phyloP scores from a whole-genome alignment of 371 early-diverging fungal species.

The Circinella minor region DNA sequence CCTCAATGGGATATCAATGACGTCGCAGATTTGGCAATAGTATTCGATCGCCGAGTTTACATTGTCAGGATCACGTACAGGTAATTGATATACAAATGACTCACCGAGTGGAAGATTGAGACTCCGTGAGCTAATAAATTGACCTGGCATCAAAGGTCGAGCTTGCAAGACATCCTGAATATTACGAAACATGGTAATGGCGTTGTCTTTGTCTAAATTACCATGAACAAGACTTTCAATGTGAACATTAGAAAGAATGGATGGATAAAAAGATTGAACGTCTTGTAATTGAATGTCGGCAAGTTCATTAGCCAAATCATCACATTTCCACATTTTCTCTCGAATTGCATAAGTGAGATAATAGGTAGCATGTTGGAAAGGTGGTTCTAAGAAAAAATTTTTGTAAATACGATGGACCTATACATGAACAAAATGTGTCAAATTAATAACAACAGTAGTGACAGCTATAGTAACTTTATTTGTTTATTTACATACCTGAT shows the following conservation, averaged over 20 bases:
- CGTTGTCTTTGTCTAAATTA: conserved; percentile 68
- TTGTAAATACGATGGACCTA: conserved; percentile 62
- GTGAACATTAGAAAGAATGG: conserved; percentile 66
- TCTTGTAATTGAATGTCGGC: conserved; percentile 67
- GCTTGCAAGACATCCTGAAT: conserved; percentile 57
- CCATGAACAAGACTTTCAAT: conserved; percentile 88
- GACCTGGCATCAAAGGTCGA: conserved; percentile 64
- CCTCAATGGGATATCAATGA: conserved; percentile 55
- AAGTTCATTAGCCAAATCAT: conserved; percentile 67
- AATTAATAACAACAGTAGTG: no score
- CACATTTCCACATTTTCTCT: conserved; percentile 77
- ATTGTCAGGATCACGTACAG: conserved; percentile 74
- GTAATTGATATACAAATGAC: conserved; percentile 49
- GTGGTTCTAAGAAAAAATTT: conserved; percentile 76
- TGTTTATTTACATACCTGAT: conserved; percentile 39
- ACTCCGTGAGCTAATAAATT: conserved; percentile 61
- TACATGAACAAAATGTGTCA: neutral
- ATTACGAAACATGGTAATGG: conserved; percentile 58
- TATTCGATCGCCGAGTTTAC: conserved; percentile 89
- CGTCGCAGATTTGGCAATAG: conserved; percentile 65
- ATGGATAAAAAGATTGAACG: conserved; percentile 69
- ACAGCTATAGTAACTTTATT: neutral
- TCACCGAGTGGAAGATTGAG: conserved; percentile 62
- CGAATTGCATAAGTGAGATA: conserved; percentile 71
- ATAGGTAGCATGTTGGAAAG: conserved; percentile 76